phyloP scores from a whole-genome alignment of 129 eudicot species.

The sunflower (Helianthus annuus) region DNA sequence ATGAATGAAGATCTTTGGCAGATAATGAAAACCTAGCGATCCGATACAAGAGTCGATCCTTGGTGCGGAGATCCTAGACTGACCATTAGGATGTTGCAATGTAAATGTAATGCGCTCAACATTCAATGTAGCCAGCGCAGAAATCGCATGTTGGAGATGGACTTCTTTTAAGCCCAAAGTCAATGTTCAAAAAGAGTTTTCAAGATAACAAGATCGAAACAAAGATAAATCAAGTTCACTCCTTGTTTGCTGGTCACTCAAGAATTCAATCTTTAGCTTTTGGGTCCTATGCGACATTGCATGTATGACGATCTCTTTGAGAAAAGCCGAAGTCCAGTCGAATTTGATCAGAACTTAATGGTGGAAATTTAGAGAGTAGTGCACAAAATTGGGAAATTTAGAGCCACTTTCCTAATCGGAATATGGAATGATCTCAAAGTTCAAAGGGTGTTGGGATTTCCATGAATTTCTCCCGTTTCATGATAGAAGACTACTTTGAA shows the following conservation, averaged over 20 bases:
- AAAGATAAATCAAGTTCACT: no score
- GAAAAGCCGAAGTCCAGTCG: no score
- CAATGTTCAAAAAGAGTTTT: neutral
- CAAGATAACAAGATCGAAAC: no score
- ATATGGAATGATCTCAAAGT: slow-evolving; percentile 11
- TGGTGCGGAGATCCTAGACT: no score
- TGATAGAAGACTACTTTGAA: slow-evolving; percentile 22
- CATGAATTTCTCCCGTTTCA: slow-evolving; percentile 19
- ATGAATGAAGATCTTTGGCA: no score
- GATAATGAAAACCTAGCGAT: neutral
- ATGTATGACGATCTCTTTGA: no score
- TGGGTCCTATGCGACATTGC: no score
- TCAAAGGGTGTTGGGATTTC: slow-evolving; percentile 23
- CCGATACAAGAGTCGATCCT: no score
- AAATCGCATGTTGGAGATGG: neutral
- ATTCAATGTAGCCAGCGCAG: neutral
- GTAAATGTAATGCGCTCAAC: neutral
- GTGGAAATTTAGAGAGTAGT: no score
- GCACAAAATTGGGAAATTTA: slow-evolving; percentile 1
- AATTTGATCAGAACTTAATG: no score
- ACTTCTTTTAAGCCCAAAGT: neutral
- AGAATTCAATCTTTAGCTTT: no score
- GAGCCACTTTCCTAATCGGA: neutral
- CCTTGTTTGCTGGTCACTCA: no score
- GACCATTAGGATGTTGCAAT: neutral